Base-by-base conservation (phyloP, 2,329 filamentous ascomycete genomes). In the Alternaria angustiovoidea region DNA sequence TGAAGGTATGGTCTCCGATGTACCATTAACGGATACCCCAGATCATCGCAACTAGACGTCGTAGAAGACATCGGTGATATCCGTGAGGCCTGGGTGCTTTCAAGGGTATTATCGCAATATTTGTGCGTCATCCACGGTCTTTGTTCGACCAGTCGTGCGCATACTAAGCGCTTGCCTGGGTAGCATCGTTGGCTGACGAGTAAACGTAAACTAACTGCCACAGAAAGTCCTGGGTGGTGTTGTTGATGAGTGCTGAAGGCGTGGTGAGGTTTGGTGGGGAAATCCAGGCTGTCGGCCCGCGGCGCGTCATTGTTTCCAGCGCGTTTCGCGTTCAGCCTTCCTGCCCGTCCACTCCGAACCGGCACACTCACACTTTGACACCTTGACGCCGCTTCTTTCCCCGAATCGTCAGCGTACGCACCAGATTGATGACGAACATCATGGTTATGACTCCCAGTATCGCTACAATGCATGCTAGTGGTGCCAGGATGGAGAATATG, bases 401-500 rank as follows among this genome's bases (percentile, higher is more conserved):
- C 12, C 66, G 61, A 24, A 70, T 63, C 28, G 26, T 57, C 46
- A 72, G 53, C 7, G 65, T 70, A 16, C 54, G 53, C 6, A 55
- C 20, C 16, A 72, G 41, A 43, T 71, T 71, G 41, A 65, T 34
- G 4, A 59, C 28, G 32, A 72, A 63, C 26, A 69, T 44, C 2
- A 66, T 18, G 28, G 39, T 18, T 30, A 72, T 43, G 16, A 70
- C 42, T 2, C 41, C 39, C 11, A 65, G 20, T 16, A 72, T 55
- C 16, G 26, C 63, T 26, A 56, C 36, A 4, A 72, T 65, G n/a
- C 60, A 63, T 4, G 54, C 57, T 8, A 72, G 34, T 12, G 68
- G 69, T 7, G 63, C 69, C 11, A 70, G 20, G 4, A 72, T 72
- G 1, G 69, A 62, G 30, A 72, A 73, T 9, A 72, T 22, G 4